Evolutionary conservation across 1,284 basidiomycete genomes (phyloP).

Genomic region (Gymnopus androsaceus): DNA sequence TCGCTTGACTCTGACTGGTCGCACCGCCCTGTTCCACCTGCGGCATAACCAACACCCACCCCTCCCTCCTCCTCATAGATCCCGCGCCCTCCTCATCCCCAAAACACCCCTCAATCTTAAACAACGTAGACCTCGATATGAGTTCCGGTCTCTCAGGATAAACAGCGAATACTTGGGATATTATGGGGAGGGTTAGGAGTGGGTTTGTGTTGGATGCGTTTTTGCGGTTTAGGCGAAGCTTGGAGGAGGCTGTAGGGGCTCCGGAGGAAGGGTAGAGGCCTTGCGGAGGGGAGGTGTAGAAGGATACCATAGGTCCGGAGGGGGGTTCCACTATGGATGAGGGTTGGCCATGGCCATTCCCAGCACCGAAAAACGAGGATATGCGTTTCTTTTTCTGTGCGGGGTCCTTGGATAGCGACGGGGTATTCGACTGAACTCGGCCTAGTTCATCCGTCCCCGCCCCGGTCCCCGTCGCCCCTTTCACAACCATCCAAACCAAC

Average conservation of each 20-base stretch:
- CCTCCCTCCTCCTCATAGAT: conserved; percentile 64
- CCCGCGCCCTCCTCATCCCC: conserved; percentile 73
- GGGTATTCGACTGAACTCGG: conserved; percentile 13
- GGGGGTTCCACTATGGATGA: conserved; percentile 38
- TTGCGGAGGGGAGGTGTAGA: too few species aligned
- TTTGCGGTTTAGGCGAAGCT: conserved; percentile 68
- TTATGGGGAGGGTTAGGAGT: conserved; percentile 54
- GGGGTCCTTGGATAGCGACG: conserved; percentile 16
- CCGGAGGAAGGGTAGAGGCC: too few species aligned
- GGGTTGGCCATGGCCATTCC: neutral
- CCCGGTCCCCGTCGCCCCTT: conserved; percentile 30
- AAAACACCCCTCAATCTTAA: conserved; percentile 85
- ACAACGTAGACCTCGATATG: conserved; percentile 82
- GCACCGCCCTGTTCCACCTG: conserved; percentile 48
- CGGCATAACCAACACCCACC: conserved; percentile 88
- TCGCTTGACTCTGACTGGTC: too few species aligned
- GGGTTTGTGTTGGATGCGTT: conserved; percentile 71
- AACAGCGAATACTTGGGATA: conserved; percentile 74
- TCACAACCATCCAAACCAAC: conserved; percentile 84
- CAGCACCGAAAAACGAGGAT: conserved; percentile 56
- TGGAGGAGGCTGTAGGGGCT: too few species aligned
- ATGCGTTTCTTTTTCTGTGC: conserved; percentile 58
- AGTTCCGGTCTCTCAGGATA: conserved; percentile 95
- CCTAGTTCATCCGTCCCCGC: conserved; percentile 11
- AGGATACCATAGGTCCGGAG: conserved; percentile 51